Conservation (phyloP, 2,329 filamentous ascomycete genomes). For the Neoarthrinium moseri region DNA sequence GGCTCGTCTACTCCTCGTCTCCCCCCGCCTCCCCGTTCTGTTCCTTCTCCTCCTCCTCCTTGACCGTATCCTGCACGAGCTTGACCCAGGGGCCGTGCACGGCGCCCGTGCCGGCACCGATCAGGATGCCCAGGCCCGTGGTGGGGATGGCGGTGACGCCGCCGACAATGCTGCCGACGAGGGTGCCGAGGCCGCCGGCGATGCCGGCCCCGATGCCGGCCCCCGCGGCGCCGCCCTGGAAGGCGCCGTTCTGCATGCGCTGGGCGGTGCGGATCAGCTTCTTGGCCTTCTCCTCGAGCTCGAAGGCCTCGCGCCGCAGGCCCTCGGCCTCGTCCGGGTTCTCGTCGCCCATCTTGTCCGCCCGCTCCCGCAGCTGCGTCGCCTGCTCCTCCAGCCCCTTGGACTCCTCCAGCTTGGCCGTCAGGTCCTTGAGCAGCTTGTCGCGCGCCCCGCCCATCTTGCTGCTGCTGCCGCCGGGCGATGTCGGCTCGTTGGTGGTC, state of each 20-base stretch:
- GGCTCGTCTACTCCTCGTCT: background rate
- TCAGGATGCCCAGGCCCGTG: slow-evolving; percentile 27
- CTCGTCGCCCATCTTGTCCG: slow-evolving; percentile 20
- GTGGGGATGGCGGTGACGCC: slow-evolving; percentile 29
- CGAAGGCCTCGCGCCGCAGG: slow-evolving; percentile 22
- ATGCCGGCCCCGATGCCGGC: slow-evolving; percentile 31
- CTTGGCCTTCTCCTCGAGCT: slow-evolving; percentile 28
- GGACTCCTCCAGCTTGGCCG: slow-evolving; percentile 25
- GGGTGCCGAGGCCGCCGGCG: slow-evolving; percentile 27
- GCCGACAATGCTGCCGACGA: slow-evolving; percentile 27
- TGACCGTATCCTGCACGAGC: slow-evolving; percentile 22
- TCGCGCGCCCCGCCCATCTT: slow-evolving; percentile 18
- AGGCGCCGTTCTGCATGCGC: slow-evolving; percentile 28
- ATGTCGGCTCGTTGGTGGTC: background rate
- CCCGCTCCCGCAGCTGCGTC: slow-evolving; percentile 22
- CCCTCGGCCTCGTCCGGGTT: slow-evolving; percentile 25
- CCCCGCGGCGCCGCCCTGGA: slow-evolving; percentile 30
- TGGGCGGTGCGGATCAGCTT: slow-evolving; percentile 28
- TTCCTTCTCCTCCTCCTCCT: slow-evolving; percentile 11
- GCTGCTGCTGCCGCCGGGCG: background rate
- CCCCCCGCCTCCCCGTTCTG: background rate
- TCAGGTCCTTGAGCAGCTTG: slow-evolving; percentile 29
- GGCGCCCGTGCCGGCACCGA: slow-evolving; percentile 28
- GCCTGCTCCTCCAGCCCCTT: slow-evolving; percentile 27
- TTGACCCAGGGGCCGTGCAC: slow-evolving; percentile 33